Base-by-base conservation (phyloP, 1,139 yeast genomes). In the Yamadazyma trypodendri region DNA sequence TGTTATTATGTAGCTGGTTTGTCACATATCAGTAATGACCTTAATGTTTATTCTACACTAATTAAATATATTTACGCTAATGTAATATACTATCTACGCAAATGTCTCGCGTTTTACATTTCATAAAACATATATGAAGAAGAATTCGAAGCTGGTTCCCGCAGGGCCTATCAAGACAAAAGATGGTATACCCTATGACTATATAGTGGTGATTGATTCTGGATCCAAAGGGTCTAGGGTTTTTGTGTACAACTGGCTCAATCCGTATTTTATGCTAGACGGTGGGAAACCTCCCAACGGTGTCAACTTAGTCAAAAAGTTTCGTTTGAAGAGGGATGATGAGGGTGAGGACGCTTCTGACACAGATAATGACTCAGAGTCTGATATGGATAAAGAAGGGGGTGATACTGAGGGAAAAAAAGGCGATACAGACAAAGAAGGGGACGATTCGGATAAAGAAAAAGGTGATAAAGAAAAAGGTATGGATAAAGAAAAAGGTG, bases 171-270 rank as follows among this genome's bases (percentile, higher is more conserved):
- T 63, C 8, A 51, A 48, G 35, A 66, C 70, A 31, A 50, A 56
- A 6, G 56, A 67, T 3, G 75, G 74, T 0, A 56, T 70, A 1
- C 84, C 85, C 1, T 77, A 74, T 44, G 81, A 81, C 52, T 85
- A 83, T 56, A 76, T 85, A 2, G 76, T 87, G 2, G 72, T 87
- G 9, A 79, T 87, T 15, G 96, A 87, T 54, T 84, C 95, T 0
- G 95, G 96, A 0, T 84, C 94, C 1, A 80, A 79, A 33, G 95
- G 95, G 0, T 81, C 94, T 1, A 63, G 95, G 12, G 84, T 84
- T 0, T 84, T 75, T 51, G 74, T 87, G 2, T 87, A 87, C 57
- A 72, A 74, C 42, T 84, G 88, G 85, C 63, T 78, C 27, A 77
- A 79, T 44, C 75, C 78, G 0, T 34, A 52, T 15, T 15, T 15